Evolutionary conservation across 2,329 filamentous ascomycete species (phyloP), one percentile per base, ranked within the genome.

Genomic region (Penicillium italicum): DNA sequence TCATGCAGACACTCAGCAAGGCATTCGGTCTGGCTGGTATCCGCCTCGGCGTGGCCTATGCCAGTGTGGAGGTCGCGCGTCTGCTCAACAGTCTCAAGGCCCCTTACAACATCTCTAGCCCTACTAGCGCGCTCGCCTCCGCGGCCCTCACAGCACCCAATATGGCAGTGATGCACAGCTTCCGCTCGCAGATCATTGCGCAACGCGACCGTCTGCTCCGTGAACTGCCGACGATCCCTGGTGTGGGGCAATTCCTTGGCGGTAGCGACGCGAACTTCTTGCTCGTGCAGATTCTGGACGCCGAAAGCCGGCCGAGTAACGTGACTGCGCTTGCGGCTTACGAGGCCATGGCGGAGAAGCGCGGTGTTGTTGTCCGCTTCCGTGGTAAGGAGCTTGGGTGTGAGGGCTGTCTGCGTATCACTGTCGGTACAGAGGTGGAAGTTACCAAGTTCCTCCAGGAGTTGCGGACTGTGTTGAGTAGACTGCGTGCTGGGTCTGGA

Each of bases 1-100:
- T 99, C 55, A 91, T 97, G 90, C 94, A 99, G 79, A 99, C 94
- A 1, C 82, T 97, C n/a, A 96, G 90, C 67, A 99, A 99, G 74
- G 94, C 91, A 0, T 99, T 99, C 69, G 94, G 94, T 28, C 83
- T 99, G 69, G 94, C 94, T 4, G 94, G 93, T 48, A 96, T 99
- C 70, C 83, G 94, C 16, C 81, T 99, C 1, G 94, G 94, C 44
- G 89, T 86, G 8, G 91, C 90, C 0, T 99, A 97, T 71, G 83
- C 90, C 5, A 83, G 85, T 10, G 80, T 85, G 0, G 81, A 85
- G 6, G 87, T 99, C 59, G 91, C 93, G 2, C 75, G 77, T 16
- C 79, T 99, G 12, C 81, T 99, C 53, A 99, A 99, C 77, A 91
- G 82, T 70, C 81, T 99, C 68, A 97, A 97, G 76, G 93, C 94